These are phyloP conservation scores for Mycena amicta DNA, from an alignment of 768 basidiomycete genomes.

Conservation along the genomic window DNA sequence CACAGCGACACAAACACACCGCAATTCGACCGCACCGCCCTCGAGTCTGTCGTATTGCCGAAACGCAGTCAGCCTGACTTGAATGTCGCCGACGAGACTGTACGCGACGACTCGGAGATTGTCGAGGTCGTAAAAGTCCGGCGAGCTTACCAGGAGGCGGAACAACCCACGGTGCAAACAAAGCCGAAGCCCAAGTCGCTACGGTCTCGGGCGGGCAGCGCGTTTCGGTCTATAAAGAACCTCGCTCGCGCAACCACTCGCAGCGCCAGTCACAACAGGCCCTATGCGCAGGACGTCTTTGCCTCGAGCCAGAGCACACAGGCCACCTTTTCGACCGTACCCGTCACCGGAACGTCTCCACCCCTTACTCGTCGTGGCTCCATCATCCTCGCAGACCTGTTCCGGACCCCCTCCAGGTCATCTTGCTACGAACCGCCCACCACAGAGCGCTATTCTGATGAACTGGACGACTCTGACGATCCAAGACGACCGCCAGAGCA, in stretches of 20 bases:
- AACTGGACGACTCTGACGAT: conserved; percentile 7
- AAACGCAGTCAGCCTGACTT: conserved; percentile 22
- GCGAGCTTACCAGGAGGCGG: conserved; percentile 31
- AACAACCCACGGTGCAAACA: conserved; percentile 19
- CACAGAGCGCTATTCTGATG: conserved; percentile 26
- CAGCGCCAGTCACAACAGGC: conserved; percentile 32
- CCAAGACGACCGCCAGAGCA: conserved; percentile 17
- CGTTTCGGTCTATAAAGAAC: conserved; percentile 49
- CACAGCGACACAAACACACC: conserved; percentile 23
- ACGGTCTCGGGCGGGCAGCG: conserved; percentile 48
- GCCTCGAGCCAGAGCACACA: conserved; percentile 32
- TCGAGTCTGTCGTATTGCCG: conserved; percentile 28
- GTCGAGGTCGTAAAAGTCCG: conserved; percentile 64
- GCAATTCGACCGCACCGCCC: conserved; percentile 23
- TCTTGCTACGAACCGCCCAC: conserved; percentile 24
- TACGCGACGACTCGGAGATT: conserved; percentile 52
- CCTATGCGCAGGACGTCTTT: conserved; percentile 41
- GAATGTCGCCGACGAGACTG: conserved; percentile 23
- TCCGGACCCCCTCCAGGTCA: conserved; percentile 30
- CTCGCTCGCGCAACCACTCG: conserved; percentile 28
- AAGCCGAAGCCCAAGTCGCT: conserved; percentile 42
- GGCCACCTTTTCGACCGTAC: conserved; percentile 24
- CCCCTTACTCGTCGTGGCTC: conserved; percentile 43
- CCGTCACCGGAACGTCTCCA: conserved; percentile 32
- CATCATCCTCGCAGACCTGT: conserved; percentile 40